Conservation (phyloP, 2,329 filamentous ascomycete genomes). For the Phialophora verrucosa region DNA sequence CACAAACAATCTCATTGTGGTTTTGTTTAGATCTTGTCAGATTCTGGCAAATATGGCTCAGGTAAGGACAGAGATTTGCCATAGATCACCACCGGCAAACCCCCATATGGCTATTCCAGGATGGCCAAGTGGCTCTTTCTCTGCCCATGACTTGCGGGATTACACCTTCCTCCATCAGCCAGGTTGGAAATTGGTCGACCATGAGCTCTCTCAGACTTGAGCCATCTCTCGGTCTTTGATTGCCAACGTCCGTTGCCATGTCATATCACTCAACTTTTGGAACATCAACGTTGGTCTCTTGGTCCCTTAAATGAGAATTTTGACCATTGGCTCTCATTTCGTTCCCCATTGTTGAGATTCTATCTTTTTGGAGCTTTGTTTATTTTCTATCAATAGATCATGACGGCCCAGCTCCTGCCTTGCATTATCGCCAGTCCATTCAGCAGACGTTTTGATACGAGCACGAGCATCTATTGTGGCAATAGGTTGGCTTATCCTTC, state of each 20-base stretch:
- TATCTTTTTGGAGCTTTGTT: constrained; percentile 28
- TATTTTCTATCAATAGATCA: constrained; percentile 30
- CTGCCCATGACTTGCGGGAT: not conserved
- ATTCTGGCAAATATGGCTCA: constrained; percentile 5
- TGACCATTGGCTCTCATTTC: constrained; percentile 37
- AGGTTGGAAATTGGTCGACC: constrained; percentile 23
- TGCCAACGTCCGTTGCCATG: constrained; percentile 27
- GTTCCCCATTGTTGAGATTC: constrained; percentile 26
- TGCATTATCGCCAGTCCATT: constrained; percentile 32
- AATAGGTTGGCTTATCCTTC: constrained; percentile 18
- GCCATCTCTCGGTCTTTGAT: constrained; percentile 1
- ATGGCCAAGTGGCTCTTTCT: constrained; percentile 16
- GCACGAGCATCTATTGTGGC: constrained; percentile 24
- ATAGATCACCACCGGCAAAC: not conserved
- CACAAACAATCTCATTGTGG: constrained; percentile 31
- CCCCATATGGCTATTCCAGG: not conserved
- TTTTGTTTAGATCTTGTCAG: constrained; percentile 15
- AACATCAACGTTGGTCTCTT: constrained; percentile 33
- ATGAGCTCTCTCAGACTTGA: not conserved
- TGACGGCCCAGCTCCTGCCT: constrained; percentile 35
- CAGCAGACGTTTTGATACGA: constrained; percentile 28
- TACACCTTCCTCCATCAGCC: constrained; percentile 22
- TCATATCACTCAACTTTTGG: constrained; percentile 37
- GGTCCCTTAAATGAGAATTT: constrained; percentile 34
- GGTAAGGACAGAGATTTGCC: constrained; percentile 1